Base-by-base conservation (phyloP, 2,329 filamentous ascomycete genomes). In the Pyrenophora graminea region DNA sequence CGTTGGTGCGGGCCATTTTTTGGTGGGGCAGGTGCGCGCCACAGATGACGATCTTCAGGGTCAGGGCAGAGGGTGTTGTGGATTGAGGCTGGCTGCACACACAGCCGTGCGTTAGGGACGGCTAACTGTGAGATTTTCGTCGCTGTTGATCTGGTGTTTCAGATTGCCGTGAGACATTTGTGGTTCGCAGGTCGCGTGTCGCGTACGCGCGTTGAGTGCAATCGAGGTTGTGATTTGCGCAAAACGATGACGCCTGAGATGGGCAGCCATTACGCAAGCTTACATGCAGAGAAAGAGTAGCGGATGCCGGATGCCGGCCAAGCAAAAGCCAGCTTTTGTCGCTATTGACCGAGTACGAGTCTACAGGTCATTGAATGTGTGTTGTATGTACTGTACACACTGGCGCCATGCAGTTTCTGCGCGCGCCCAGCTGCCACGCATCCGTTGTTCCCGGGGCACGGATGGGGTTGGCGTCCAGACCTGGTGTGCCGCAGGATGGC, bases 401-500 rank as follows among this genome's bases (percentile, higher is more conserved):
- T 45, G 36, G 51, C 50, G 38, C 25, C 40, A 32, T 31, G 45
- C 31, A 8, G 37, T 21, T 48, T 55, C 15, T 36, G 51, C 31
- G 36, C 23, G 23, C 23, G 23, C 23, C 23, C 23, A 25, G 23
- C 23, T 25, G 18, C n/a, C 39, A 40, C 44, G 37, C 51, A 48
- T 57, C 40, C 45, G 53, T 31, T 34, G 39, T 18, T 44, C 25
- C 51, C 47, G 44, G 31, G 46, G 55, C 55, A 57, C 55, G 51
- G 55, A 57, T 57, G 55, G 55, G 55, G 55, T 56, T 30, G 31
- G 21, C 34, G 38, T 34, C 45, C 47, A 46, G 43, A 57, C 54
- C 45, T 39, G 30, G 23, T 17, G 39, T 43, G 54, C 47, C 37
- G 54, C 54, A 56, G 44, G 17, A 43, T 37, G 27, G 19, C 51